Base-by-base conservation (phyloP, 768 basidiomycete species). In the Coprinopsis sp. region DNA sequence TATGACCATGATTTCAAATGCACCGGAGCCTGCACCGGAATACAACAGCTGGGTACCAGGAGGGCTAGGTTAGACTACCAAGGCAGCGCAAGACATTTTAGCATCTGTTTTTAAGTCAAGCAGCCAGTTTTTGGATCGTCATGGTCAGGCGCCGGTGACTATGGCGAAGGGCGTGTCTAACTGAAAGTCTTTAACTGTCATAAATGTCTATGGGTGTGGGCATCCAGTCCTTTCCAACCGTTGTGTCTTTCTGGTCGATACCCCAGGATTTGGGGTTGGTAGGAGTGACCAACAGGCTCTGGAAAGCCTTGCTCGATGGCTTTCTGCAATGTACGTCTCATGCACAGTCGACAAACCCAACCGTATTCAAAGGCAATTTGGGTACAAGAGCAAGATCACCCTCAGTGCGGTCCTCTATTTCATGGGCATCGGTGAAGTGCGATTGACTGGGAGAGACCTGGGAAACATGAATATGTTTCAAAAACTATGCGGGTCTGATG, bases 181-280 rank as follows among this genome's bases (percentile, higher is more conserved):
- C n/a, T n/a, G n/a, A n/a, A n/a, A n/a, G n/a, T n/a, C n/a, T n/a
- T n/a, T n/a, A n/a, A n/a, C n/a, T n/a, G n/a, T n/a, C 8, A 12
- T 39, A 13, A 28, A 19, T 8, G 18, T 7, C 40, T 28, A 28
- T 18, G 40, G n/a, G n/a, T 18, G 7, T 18, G 7, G 7, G 19
- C 34, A 30, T 27, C 13, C 14, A 28, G 41, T 4, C 14, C 16
- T 42, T 6, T 6, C 23, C 5, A 25, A 21, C 13, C 12, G 44
- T 3, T n/a, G 27, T 10, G 23, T 46, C 7, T 6, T 46, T 3
- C 16, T 46, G 23, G 52, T 61, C 2, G 60, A 59, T 36, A 59
- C 58, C 0, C 58, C 59, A 18, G 58, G 57, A 12, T 61, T 61
- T 47, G 58, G 57, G 28, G 54, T 54, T 4, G 37, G 49, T 18